Evolutionary conservation across 2,329 filamentous ascomycete genomes (phyloP).

Genomic region (Xylariaceae sp.): DNA sequence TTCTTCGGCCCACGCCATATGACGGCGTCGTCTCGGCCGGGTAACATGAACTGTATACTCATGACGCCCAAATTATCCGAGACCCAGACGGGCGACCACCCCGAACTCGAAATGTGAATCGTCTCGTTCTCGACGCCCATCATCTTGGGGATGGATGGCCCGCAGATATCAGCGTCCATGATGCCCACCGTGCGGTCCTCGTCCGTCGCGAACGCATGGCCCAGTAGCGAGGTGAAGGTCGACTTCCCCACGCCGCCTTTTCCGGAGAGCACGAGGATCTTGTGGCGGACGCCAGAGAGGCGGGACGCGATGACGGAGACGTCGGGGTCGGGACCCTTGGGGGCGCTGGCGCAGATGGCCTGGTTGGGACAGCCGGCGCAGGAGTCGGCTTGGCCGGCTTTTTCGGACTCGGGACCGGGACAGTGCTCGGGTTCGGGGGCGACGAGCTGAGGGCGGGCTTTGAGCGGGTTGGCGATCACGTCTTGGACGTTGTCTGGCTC

Average conservation of each 20-base stretch:
- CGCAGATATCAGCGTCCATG: slow-evolving; percentile 98
- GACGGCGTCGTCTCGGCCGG: slow-evolving; percentile 86
- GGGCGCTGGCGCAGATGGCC: slow-evolving; percentile 86
- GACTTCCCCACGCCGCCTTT: slow-evolving; percentile 97
- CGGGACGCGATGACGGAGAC: slow-evolving; percentile 83
- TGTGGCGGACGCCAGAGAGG: slow-evolving; percentile 78
- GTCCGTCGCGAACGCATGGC: slow-evolving; percentile 83
- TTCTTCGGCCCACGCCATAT: slow-evolving; percentile 99
- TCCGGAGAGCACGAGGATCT: slow-evolving; percentile 86
- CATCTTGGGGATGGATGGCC: slow-evolving; percentile 96
- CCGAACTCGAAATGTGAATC: slow-evolving; percentile 82
- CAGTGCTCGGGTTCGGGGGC: slow-evolving; percentile 97
- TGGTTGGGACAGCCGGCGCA: slow-evolving; percentile 97
- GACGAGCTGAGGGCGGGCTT: slow-evolving; percentile 77
- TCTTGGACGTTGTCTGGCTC: slow-evolving; percentile 63
- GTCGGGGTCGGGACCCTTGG: slow-evolving; percentile 93
- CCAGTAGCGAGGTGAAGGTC: slow-evolving; percentile 84
- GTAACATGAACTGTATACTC: slow-evolving; percentile 98
- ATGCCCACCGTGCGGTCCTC: slow-evolving; percentile 78
- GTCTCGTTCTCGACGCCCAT: slow-evolving; percentile 94
- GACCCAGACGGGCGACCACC: slow-evolving; percentile 96
- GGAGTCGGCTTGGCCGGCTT: slow-evolving; percentile 69
- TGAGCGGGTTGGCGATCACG: slow-evolving; percentile 71
- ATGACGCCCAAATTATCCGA: slow-evolving; percentile 91
- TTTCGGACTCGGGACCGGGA: slow-evolving; percentile 78